Evolutionary conservation across 108 stramenopile genomes (phyloP).

Genomic region (Chaetoceros muelleri): DNA sequence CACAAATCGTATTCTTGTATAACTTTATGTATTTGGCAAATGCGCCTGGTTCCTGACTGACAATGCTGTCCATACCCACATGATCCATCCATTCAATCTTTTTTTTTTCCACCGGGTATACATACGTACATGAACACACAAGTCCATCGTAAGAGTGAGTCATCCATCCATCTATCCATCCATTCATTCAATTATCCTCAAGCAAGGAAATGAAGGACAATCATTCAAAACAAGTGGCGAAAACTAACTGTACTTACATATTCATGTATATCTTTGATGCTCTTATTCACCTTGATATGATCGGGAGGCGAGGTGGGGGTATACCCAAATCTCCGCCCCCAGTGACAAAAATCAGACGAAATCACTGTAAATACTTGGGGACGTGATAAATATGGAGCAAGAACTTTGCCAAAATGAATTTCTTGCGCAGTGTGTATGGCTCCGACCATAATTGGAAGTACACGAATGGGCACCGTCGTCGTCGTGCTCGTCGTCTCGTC

Average conservation of each 20-base stretch:
- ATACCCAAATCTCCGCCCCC: conserved; percentile 37
- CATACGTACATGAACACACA: conserved; percentile 19
- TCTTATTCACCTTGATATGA: neutral
- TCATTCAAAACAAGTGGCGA: conserved; percentile 10
- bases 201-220: conserved; percentile 26
- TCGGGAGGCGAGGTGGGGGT: conserved; percentile 13
- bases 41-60: conserved; percentile 64
- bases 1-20: conserved; percentile 77
- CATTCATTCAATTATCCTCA: no score
- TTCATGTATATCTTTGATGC: conserved; percentile 23
- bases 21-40: conserved; percentile 73
- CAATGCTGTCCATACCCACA: conserved; percentile 65
- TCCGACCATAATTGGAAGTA: conserved; percentile 80
- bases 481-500: no score
- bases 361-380: conserved; percentile 46
- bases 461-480: no score
- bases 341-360: conserved; percentile 79
- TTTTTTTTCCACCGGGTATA: no score
- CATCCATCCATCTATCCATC: no score
- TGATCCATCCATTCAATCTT: conserved; percentile 68
- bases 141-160: conserved; percentile 15
- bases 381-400: conserved; percentile 47
- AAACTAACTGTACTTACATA: neutral
- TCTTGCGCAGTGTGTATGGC: conserved; percentile 32
- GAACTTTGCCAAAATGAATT: conserved; percentile 35